Evolutionary conservation across 1,284 basidiomycete genomes (phyloP).

Genomic region (Ustilago nuda): DNA sequence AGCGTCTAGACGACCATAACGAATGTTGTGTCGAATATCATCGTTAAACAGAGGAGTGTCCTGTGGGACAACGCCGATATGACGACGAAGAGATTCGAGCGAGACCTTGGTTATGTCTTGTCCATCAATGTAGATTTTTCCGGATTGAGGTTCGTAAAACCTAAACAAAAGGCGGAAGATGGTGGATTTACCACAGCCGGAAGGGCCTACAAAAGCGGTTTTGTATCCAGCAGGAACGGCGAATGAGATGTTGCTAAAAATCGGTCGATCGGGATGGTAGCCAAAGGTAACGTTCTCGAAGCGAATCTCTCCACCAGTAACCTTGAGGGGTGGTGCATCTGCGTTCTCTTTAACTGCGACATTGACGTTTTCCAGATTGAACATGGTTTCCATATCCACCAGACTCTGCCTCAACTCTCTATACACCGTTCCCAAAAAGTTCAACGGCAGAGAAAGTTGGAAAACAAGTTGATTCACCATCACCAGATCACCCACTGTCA

Average conservation of each 20-base stretch:
- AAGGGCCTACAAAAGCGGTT: constrained; percentile 94
- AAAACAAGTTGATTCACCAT: constrained; percentile 99
- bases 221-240: constrained; percentile 94
- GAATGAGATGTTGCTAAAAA: constrained; percentile 83
- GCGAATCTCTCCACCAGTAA: constrained; percentile 84
- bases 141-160: constrained; percentile 88
- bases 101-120: constrained; percentile 85
- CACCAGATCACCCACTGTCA: constrained; percentile 97
- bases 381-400: constrained; percentile 95
- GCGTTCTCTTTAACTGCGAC: constrained; percentile 80
- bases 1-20: constrained; percentile 90
- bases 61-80: constrained; percentile 94
- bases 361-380: constrained; percentile 88
- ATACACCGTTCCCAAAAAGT: constrained; percentile 96
- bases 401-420: constrained; percentile 94
- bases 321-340: constrained; percentile 76
- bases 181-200: constrained; percentile 97
- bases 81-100: constrained; percentile 78
- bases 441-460: constrained; percentile 93
- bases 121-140: constrained; percentile 84
- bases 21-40: constrained; percentile 92
- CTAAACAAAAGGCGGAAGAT: constrained; percentile 93
- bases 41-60: constrained; percentile 97
- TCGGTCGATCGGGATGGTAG: constrained; percentile 89
- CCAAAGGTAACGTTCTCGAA: constrained; percentile 93